These are phyloP conservation scores for Euphorbia lathyris DNA, from an alignment of 345 rosid species.

Conservation along the genomic window DNA sequence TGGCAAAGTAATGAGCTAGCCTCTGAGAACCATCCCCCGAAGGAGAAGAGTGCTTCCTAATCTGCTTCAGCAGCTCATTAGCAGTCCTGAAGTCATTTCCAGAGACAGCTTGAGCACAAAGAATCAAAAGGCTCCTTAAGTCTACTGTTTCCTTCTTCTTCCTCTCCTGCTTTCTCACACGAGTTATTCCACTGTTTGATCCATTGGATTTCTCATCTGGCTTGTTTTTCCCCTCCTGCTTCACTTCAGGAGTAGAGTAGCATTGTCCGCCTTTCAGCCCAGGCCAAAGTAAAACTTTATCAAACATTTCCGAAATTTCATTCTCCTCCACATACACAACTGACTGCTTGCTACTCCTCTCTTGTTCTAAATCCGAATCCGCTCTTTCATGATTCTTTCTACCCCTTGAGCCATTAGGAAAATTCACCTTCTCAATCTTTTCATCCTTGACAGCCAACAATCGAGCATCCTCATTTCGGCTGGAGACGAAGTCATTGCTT, in stretches of 20 bases:
- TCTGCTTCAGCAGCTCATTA: conserved; percentile 69
- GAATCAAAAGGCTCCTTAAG: conserved; percentile 68
- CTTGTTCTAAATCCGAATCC: conserved; percentile 43
- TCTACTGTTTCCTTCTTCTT: conserved; percentile 74
- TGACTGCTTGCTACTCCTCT: conserved; percentile 54
- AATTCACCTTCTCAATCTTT: conserved; percentile 22
- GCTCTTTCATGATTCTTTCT: conserved; percentile 56
- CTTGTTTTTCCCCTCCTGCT: conserved; percentile 16
- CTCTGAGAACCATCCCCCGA: conserved; percentile 87
- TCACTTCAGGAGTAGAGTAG: conserved; percentile 2
- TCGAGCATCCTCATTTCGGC: conserved; percentile 16
- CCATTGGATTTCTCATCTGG: conserved; percentile 38
- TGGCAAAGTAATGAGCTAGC: conserved; percentile 75
- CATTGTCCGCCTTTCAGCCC: conserved; percentile 14
- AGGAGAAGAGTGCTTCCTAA: conserved; percentile 73
- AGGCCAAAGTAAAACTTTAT: conserved; percentile 52
- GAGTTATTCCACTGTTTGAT: conserved; percentile 41
- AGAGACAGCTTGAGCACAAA: conserved; percentile 89
- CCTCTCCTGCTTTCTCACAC: conserved; percentile 45
- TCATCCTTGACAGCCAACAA: conserved; percentile 27
- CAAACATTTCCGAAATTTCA: conserved; percentile 66
- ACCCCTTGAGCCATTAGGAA: conserved; percentile 37
- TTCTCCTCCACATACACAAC: conserved; percentile 49
- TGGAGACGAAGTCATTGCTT: background rate
- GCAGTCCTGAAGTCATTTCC: conserved; percentile 60